Conservation (phyloP, 2,329 filamentous ascomycete genomes). For the Penicillium thymicola region DNA sequence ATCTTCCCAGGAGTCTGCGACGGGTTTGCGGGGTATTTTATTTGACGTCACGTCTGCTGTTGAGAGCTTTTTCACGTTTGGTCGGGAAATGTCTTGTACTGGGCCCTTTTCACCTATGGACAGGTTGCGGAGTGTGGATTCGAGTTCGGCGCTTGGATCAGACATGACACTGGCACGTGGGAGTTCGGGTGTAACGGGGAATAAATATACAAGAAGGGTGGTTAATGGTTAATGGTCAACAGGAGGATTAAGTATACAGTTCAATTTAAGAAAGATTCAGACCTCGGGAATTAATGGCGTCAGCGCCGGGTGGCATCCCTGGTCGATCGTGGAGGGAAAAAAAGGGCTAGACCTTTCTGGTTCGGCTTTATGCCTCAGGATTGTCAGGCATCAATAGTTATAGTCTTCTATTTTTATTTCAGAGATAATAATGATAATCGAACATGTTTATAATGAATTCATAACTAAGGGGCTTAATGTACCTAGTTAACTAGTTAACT, state of each 20-base stretch:
- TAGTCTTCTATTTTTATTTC: not conserved
- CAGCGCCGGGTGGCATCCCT: constrained; percentile 18
- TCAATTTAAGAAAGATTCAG: constrained; percentile 10
- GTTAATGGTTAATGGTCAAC: not conserved
- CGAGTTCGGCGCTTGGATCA: constrained; percentile 27
- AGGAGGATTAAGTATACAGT: not conserved
- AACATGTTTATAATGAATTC: not conserved
- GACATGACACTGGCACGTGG: constrained; percentile 16
- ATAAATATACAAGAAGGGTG: not conserved
- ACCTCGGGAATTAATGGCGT: constrained; percentile 18
- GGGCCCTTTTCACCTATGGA: constrained; percentile 31
- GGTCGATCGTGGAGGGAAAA: constrained; percentile 24
- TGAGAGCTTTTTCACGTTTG: constrained; percentile 6
- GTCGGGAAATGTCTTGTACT: constrained; percentile 29
- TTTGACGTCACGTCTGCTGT: not conserved
- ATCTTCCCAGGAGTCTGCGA: constrained; percentile 76
- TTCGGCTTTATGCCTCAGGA: constrained; percentile 1
- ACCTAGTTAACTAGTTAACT: too few species aligned
- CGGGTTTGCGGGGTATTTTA: constrained; percentile 23
- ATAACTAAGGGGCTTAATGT: too few species aligned
- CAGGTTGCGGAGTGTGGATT: constrained; percentile 32
- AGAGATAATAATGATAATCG: not conserved
- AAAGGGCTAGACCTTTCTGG: constrained; percentile 19
- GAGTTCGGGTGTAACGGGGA: not conserved
- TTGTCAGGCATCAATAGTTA: not conserved